Conservation (phyloP, 192 early-diverging fungal genomes). For the Rhizoclosmatium sp. region DNA sequence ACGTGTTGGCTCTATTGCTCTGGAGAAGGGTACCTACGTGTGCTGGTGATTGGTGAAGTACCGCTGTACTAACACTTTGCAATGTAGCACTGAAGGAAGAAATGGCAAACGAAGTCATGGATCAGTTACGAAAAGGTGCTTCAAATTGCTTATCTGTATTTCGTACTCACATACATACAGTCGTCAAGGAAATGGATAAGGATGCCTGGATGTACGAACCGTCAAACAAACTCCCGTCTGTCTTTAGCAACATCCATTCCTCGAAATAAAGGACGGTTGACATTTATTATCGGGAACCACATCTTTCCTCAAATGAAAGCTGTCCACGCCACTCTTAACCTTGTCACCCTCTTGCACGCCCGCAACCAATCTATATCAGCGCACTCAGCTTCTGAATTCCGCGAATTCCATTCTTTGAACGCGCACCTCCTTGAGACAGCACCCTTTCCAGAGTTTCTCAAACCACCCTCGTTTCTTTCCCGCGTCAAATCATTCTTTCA, state of each 20-base stretch:
- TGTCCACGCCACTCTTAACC: too few species aligned
- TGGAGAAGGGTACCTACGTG: background rate
- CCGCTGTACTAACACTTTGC: background rate
- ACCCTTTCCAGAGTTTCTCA: background rate
- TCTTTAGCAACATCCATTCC: too few species aligned
- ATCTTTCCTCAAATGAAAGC: too few species aligned
- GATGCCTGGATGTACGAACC: slow-evolving; percentile 31
- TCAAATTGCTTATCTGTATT: background rate
- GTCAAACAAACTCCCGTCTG: too few species aligned
- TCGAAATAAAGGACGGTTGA: too few species aligned
- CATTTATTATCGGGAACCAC: too few species aligned
- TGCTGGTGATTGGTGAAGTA: background rate
- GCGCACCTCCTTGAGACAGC: background rate
- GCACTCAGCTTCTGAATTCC: too few species aligned
- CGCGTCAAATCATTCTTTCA: background rate
- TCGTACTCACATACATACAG: background rate
- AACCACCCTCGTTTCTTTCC: background rate
- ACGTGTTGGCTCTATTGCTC: background rate
- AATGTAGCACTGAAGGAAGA: background rate
- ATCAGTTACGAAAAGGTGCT: background rate
- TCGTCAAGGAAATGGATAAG: slow-evolving; percentile 13
- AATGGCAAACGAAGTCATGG: slow-evolving; percentile 21
- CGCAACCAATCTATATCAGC: too few species aligned
- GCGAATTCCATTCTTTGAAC: too few species aligned
- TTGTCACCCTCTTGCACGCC: too few species aligned